These are phyloP conservation scores for Diospyros kaki DNA, from an alignment of 148 eudicot species.

Conservation along the genomic window DNA sequence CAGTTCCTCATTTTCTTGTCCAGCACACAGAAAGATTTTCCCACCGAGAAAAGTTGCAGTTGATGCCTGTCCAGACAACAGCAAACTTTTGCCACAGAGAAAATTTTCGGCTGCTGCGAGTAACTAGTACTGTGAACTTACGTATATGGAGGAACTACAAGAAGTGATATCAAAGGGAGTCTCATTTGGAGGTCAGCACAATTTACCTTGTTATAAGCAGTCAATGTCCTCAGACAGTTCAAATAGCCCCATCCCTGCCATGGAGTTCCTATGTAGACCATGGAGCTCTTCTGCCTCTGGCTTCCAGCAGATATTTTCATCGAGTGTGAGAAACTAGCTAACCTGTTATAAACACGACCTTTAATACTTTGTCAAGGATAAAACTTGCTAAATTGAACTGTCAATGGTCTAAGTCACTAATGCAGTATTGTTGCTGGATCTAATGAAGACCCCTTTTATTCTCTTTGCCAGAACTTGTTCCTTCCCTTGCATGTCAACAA, in stretches of 20 bases:
- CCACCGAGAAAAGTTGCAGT: not conserved
- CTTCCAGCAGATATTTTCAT: constrained; percentile 23
- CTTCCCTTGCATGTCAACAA: constrained; percentile 18
- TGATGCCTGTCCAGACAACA: not conserved
- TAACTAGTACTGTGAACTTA: not conserved
- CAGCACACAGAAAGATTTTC: not conserved
- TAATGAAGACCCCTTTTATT: too few species aligned
- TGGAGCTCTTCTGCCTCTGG: constrained; percentile 37
- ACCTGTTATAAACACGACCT: too few species aligned
- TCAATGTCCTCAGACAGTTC: constrained; percentile 7
- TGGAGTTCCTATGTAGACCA: constrained; percentile 32
- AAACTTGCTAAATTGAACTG: too few species aligned
- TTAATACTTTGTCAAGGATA: too few species aligned
- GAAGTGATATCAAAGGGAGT: constrained; percentile 12
- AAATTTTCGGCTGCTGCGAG: not conserved
- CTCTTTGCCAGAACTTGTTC: constrained; percentile 14
- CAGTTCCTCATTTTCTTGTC: not conserved
- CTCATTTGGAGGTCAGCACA: constrained; percentile 7
- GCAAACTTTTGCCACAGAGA: not conserved
- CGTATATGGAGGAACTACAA: constrained; percentile 10
- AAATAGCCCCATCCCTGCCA: constrained; percentile 20
- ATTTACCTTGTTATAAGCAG: not conserved
- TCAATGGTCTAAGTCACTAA: too few species aligned
- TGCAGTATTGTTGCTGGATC: too few species aligned
- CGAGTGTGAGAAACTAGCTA: constrained; percentile 22